phyloP scores from a whole-genome alignment of 768 basidiomycete species.

The Harrya chromipes region DNA sequence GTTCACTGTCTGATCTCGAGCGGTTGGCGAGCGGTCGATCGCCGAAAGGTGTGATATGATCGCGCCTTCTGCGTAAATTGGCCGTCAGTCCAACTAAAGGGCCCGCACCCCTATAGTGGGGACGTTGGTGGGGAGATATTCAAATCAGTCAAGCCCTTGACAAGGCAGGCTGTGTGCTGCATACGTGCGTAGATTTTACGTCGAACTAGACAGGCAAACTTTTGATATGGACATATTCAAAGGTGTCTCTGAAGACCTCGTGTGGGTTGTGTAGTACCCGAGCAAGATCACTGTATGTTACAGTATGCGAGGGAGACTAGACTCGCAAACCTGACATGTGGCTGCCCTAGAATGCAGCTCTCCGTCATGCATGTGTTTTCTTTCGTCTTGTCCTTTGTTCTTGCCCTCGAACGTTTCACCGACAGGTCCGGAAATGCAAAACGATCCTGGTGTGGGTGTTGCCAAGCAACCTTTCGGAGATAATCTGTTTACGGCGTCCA shows the following conservation, averaged over 20 bases:
- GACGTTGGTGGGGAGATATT: not conserved
- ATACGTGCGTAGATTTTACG: slow-evolving; percentile 20
- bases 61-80: slow-evolving; percentile 6
- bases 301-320: not conserved
- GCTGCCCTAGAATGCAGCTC: slow-evolving; percentile 22
- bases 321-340: slow-evolving; percentile 19
- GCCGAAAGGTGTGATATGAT: slow-evolving; percentile 1
- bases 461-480: not conserved
- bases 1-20: not conserved
- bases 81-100: slow-evolving; percentile 6
- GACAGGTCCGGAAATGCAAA: slow-evolving; percentile 6
- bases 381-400: slow-evolving; percentile 5
- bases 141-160: not conserved
- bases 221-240: slow-evolving; percentile 11
- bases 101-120: not conserved
- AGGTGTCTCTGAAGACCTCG: slow-evolving; percentile 3
- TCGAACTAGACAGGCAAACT: slow-evolving; percentile 6
- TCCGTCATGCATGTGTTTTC: slow-evolving; percentile 1
- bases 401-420: slow-evolving; percentile 25
- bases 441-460: not conserved
- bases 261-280: slow-evolving; percentile 1
- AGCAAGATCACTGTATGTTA: not conserved
- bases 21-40: slow-evolving; percentile 1
- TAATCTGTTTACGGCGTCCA: slow-evolving; percentile 1
- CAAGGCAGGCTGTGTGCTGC: slow-evolving; percentile 3